These are phyloP conservation scores for Fraxinus nigra DNA, from an alignment of 305 asterid species.

Conservation along the genomic window DNA sequence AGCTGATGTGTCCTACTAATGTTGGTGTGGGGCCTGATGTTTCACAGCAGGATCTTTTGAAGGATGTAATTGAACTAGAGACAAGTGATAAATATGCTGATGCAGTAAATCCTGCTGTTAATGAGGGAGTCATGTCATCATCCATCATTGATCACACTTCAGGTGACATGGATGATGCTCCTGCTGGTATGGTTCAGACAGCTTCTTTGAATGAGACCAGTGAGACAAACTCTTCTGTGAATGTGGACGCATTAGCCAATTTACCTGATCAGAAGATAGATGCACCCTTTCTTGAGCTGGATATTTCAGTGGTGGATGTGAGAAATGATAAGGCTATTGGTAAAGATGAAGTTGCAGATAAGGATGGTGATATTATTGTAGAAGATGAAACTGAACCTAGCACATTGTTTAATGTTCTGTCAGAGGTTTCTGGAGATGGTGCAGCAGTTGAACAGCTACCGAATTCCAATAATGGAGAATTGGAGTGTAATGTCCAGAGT, in stretches of 20 bases:
- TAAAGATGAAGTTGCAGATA: conserved; percentile 34
- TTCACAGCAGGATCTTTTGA: conserved; percentile 31
- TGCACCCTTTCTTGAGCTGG: conserved; percentile 33
- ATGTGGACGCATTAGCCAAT: conserved; percentile 25
- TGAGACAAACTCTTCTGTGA: conserved; percentile 28
- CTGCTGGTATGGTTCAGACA: conserved; percentile 29
- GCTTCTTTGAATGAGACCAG: conserved; percentile 25
- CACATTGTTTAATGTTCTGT: conserved; percentile 29
- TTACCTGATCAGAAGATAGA: conserved; percentile 35
- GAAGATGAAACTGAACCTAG: conserved; percentile 35
- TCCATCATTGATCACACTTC: conserved; percentile 26
- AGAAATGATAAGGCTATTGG: conserved; percentile 33
- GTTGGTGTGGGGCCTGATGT: conserved; percentile 28
- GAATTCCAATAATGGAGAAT: conserved; percentile 28
- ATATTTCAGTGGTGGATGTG: conserved; percentile 27
- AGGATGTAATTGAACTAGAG: conserved; percentile 38
- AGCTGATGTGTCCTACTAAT: conserved; percentile 25
- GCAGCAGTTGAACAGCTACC: conserved; percentile 37
- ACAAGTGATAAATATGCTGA: conserved; percentile 27
- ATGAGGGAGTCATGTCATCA: conserved; percentile 23
- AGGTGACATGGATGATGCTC: conserved; percentile 31
- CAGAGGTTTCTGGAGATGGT: conserved; percentile 35
- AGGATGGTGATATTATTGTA: conserved; percentile 33
- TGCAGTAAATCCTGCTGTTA: conserved; percentile 27
- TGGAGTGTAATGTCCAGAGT: conserved; percentile 30